Evolutionary conservation across 2,329 filamentous ascomycete genomes (phyloP), one percentile per base, ranked within the genome.

Genomic region (Diplodia intermedia): DNA sequence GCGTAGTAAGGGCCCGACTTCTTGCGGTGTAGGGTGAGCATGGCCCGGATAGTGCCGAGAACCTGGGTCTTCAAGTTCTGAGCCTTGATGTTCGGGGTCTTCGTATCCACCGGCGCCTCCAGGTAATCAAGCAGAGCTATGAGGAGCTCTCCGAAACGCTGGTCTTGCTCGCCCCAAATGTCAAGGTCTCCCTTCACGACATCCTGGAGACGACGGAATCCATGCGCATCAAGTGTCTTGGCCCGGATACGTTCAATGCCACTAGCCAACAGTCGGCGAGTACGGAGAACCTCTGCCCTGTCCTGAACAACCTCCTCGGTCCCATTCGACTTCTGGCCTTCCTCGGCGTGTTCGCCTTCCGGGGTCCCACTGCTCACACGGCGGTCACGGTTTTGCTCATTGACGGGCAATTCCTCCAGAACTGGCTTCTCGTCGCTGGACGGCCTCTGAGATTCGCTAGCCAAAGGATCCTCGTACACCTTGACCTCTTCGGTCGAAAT

Each of bases 181-280:
- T 88, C 84, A 29, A 85, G 86, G 74, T 84, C 86, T 69, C 91
- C 89, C 71, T 90, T 89, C 69, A 93, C 85, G 71, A 93, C 85
- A 49, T 89, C 89, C 77, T 94, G 91, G 60, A 94, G 82, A 74
- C 91, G 91, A 65, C 91, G 87, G 83, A 94, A 93, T 68, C 91
- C 91, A 75, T 93, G 91, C 3, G 91, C 90, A 75, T 94, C 91
- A n/a, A 94, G 85, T 0, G 88, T 88, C 73, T 88, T 88, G 36
- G 86, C 84, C 72, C 88, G 88, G 72, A 94, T 89, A 71, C 91
- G 90, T 63, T 88, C 83, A 71, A 94, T 91, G 61, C 90, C 91
- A 72, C 91, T 93, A 38, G 90, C 87, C 5, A 94, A 84, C 29
- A 94, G 82, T 54, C 89, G 86, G 8, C 76, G 80, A 70, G 79